phyloP scores from a whole-genome alignment of 805 yeast species.

The Yamadazyma olivae region DNA sequence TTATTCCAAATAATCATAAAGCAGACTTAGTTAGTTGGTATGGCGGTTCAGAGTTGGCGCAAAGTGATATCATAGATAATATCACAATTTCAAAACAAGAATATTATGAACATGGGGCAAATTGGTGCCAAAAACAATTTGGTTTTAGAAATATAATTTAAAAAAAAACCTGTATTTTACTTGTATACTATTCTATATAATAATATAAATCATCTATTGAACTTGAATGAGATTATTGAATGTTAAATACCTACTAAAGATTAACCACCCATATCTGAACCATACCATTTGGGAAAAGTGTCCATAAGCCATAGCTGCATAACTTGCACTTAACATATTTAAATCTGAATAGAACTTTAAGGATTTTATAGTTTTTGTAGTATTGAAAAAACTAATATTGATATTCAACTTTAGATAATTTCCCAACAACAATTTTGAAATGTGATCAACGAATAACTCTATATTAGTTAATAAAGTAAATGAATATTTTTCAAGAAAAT shows the following conservation, averaged over 20 bases:
- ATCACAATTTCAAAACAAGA: constrained; percentile 73
- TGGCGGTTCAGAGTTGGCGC: constrained; percentile 31
- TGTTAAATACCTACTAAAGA: constrained; percentile 71
- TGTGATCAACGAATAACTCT: constrained; percentile 35
- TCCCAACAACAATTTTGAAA: constrained; percentile 29
- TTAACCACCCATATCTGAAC: constrained; percentile 90
- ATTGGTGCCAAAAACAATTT: constrained; percentile 51
- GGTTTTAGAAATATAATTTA: constrained; percentile 36
- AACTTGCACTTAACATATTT: constrained; percentile 39
- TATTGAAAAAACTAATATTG: constrained; percentile 36
- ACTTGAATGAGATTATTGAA: constrained; percentile 59
- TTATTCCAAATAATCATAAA: constrained; percentile 17
- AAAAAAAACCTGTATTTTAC: constrained; percentile 1
- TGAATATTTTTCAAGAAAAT: constrained; percentile 48
- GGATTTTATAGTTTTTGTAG: constrained; percentile 17
- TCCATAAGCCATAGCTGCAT: constrained; percentile 75
- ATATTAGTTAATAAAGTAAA: constrained; percentile 42
- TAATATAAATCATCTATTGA: neutral
- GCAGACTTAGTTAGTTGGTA: constrained; percentile 32
- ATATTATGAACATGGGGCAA: constrained; percentile 80
- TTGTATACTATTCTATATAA: constrained; percentile 3
- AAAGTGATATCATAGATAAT: constrained; percentile 43
- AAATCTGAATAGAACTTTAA: constrained; percentile 38
- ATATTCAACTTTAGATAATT: constrained; percentile 31
- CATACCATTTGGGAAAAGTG: constrained; percentile 92